Base-by-base conservation (phyloP, 768 basidiomycete species). In the Russula griseocarnosa region DNA sequence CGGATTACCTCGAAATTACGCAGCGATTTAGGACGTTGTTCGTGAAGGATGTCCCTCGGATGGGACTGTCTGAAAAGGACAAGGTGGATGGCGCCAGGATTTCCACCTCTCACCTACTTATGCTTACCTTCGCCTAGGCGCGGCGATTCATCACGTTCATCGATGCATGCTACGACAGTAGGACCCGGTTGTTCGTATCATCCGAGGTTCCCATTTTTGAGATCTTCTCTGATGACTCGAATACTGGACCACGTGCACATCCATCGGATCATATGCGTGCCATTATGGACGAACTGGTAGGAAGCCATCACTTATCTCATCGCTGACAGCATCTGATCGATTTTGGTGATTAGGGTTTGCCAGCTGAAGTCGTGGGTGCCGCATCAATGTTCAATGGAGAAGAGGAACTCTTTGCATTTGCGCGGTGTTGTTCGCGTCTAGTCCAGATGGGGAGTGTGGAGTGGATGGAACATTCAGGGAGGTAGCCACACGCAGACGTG, bases 351-450 rank as follows among this genome's bases (percentile, higher is more conserved):
- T n/a, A 95, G 92, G 94, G 94, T 22, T 78, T 98, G 0, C 81
- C 88, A 1, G 81, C 81, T 26, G 86, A 93, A 32, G 76, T 82
- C 22, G 88, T 96, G 20, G 91, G 93, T 38, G 79, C 81, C 1
- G 92, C 89, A 66, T 88, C 93, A 49, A 90, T 99, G 78, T 98
- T 98, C 72, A 88, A 88, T 0, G 95, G 96, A 4, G 95, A 98
- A 71, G 97, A 98, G 74, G 97, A 98, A 75, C 73, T 98, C 0
- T 99, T 99, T 72, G 97, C 97, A 0, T 99, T 98, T 74, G 94
- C 94, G 13, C 83, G 97, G 40, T 95, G 95, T 22, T 93, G 91
- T 71, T 92, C 90, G 26, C 81, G 92, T 50, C 77, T 93, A 20
- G 88, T 92, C 51, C 84, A 93, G 73, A 93, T 93, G 92, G 92